These are phyloP conservation scores for Heracleum sosnowskyi DNA, from an alignment of 129 eudicot genomes.

Conservation along the genomic window DNA sequence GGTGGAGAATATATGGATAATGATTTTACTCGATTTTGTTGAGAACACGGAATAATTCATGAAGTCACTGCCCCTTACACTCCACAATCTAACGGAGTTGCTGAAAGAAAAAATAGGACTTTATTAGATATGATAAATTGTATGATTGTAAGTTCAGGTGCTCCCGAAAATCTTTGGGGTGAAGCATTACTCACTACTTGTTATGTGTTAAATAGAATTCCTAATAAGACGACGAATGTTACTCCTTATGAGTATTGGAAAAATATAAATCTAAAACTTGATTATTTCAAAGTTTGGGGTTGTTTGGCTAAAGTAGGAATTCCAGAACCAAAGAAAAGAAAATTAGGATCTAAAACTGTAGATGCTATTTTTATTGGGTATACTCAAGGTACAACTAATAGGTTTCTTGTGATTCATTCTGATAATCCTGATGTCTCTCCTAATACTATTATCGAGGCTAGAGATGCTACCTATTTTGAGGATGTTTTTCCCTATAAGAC, in stretches of 20 bases:
- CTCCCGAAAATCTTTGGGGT: slow-evolving; percentile 7
- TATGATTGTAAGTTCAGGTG: not conserved
- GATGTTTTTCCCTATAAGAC: no score
- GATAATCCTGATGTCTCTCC: no score
- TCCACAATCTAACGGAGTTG: slow-evolving; percentile 13
- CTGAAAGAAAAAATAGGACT: slow-evolving; percentile 14
- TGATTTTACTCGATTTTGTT: not conserved
- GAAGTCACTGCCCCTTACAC: slow-evolving; percentile 8
- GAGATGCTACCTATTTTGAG: no score
- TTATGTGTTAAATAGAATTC: slow-evolving; percentile 2
- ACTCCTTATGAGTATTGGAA: slow-evolving; percentile 17
- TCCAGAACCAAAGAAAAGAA: slow-evolving; percentile 1
- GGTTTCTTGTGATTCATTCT: no score
- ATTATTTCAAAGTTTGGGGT: slow-evolving; percentile 17
- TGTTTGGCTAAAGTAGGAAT: slow-evolving; percentile 6
- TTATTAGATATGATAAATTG: slow-evolving; percentile 10
- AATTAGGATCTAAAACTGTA: slow-evolving; percentile 10
- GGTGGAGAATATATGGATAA: not conserved
- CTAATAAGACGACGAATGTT: not conserved
- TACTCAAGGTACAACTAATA: no score
- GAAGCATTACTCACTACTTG: slow-evolving; percentile 1
- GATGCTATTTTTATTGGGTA: slow-evolving; percentile 3
- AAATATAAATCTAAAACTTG: not conserved
- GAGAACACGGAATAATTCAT: slow-evolving; percentile 7
- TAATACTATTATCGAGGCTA: no score